A percentile compares a stretch with the other conserved stretches of the same genome.
These are phyloP conservation scores for Phytophthora sansomeana DNA, from an alignment of 352 stramenopile genomes.

Conservation along the genomic window DNA sequence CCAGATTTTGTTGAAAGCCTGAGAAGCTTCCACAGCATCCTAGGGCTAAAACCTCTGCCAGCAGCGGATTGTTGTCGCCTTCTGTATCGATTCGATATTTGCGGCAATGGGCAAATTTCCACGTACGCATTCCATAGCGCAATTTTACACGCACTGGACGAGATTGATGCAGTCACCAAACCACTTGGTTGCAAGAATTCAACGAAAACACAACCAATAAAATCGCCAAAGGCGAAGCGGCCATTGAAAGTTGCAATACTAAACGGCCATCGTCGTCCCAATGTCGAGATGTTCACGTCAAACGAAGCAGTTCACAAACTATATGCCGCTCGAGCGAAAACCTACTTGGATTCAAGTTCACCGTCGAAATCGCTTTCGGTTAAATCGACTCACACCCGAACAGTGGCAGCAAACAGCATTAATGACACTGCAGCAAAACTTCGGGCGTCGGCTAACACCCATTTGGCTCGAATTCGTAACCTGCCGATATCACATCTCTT, in stretches of 20 bases:
- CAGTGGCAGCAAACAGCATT: neutral
- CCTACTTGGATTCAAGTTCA: neutral
- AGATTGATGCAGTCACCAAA: slow-evolving; percentile 10
- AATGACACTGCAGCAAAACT: slow-evolving; percentile 22
- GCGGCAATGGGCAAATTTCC: slow-evolving; percentile 37
- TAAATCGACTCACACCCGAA: slow-evolving; percentile 1
- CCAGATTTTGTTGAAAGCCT: slow-evolving; percentile 34
- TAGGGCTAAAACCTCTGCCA: slow-evolving; percentile 13
- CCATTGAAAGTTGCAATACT: slow-evolving; percentile 38
- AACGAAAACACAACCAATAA: neutral
- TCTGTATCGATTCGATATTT: slow-evolving; percentile 52
- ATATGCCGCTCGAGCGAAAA: slow-evolving; percentile 42
- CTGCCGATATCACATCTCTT: slow-evolving; percentile 54
- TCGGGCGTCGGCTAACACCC: slow-evolving; percentile 41
- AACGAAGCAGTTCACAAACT: slow-evolving; percentile 50
- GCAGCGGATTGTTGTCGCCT: slow-evolving; percentile 43
- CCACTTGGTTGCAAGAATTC: slow-evolving; percentile 15
- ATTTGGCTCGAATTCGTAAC: slow-evolving; percentile 47
- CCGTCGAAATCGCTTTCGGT: neutral
- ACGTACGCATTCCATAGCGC: slow-evolving; percentile 19
- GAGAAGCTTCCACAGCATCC: slow-evolving; percentile 27
- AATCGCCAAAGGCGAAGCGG: slow-evolving; percentile 6
- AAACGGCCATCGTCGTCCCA: slow-evolving; percentile 37
- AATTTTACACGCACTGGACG: slow-evolving; percentile 21
- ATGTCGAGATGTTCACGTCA: slow-evolving; percentile 51